Conservation (phyloP, 495 filamentous ascomycete genomes). For the Cenococcum geophilum region DNA sequence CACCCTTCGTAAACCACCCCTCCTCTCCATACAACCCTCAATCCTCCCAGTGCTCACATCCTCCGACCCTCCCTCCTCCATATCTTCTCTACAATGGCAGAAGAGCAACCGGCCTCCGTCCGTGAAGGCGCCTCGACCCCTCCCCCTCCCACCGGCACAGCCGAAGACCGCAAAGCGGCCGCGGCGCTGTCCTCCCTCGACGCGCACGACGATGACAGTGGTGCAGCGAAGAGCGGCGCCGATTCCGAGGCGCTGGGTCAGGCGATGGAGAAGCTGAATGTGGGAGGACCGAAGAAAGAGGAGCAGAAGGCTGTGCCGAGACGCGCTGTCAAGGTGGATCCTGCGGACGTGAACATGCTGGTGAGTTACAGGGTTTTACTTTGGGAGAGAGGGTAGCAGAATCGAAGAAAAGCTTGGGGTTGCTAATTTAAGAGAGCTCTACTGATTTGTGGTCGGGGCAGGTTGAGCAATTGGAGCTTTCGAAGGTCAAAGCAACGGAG, state of each 20-base stretch:
- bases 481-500: constrained; percentile 76
- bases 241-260: constrained; percentile 78
- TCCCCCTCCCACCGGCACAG: constrained; percentile 55
- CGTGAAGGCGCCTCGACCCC: constrained; percentile 52
- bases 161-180: constrained; percentile 87
- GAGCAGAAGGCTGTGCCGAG: constrained; percentile 41
- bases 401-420: not conserved
- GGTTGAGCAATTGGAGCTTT: constrained; percentile 74
- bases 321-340: constrained; percentile 56
- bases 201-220: constrained; percentile 48
- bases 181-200: constrained; percentile 69
- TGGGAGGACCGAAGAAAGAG: constrained; percentile 18
- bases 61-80: not conserved
- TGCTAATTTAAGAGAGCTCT: constrained; percentile 16
- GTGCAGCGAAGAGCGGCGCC: constrained; percentile 50
- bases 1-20: constrained; percentile 7
- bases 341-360: constrained; percentile 59
- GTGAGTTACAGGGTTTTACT: constrained; percentile 41
- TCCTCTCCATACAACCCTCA: not conserved
- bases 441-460: constrained; percentile 34
- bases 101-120: constrained; percentile 50
- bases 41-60: not conserved
- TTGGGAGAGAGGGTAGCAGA: constrained; percentile 2
- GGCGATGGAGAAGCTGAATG: constrained; percentile 62
- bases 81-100: constrained; percentile 47